Evolutionary conservation across 148 eudicot species (phyloP), one percentile per base, ranked within the genome.

Genomic region (Rhododendron ovatum): DNA sequence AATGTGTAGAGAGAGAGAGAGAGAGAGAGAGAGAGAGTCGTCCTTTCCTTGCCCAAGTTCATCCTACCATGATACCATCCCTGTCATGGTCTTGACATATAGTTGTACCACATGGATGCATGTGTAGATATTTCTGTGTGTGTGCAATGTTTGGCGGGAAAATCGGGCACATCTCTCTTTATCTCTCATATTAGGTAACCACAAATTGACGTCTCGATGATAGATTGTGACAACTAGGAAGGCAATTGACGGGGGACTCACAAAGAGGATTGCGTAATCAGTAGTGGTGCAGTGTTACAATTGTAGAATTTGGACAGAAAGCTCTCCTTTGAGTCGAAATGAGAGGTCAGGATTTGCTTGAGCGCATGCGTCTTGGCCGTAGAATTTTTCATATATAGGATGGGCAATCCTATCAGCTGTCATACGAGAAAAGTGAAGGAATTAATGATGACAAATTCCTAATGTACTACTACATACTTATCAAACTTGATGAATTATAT

Each of bases 21-120:
- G 24, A 37, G 41, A 69, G 17, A 28, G 41, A 69, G 17, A 28
- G 9, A 75, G 24, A 74, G 78, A 75, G 18, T 76, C 48, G 80
- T 76, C 80, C 26, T 39, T 76, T 76, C 80, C 26, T 39, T 76
- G 80, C 41, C 80, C 43, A 76, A 76, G 50, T 76, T 76, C 47
- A 76, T 76, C 76, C 76, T 33, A 69, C 75, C 12, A 75, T 74
- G 30, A 30, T 30, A 30, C 30, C 30, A 3, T 37, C 45, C 9
- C 39, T 73, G 33, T 28, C 79, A 75, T 10, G 12, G 79, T 41
- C 26, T 76, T 76, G 80, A 76, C 47, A 76, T 8, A 41, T 76
- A 41, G 45, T 41, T 37, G 2, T 3, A 2, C 45, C 45, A 9
- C 41, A 41, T 76, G 28, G 22, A 76, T 39, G 30, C 30, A 30